Conservation (phyloP, 2,329 filamentous ascomycete genomes). For the Alternaria conjuncta region DNA sequence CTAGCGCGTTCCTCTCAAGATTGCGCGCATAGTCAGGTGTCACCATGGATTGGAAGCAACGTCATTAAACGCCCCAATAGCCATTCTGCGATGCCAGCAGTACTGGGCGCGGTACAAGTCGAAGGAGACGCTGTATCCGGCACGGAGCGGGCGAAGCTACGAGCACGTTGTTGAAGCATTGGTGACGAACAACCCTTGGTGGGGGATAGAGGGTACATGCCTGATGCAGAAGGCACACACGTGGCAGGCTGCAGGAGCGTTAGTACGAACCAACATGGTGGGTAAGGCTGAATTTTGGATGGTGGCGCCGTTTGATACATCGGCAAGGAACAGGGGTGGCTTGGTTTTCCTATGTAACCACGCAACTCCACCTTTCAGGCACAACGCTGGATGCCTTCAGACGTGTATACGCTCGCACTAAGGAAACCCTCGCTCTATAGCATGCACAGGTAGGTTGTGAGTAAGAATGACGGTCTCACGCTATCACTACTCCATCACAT, state of each 20-base stretch:
- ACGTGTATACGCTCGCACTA: background rate
- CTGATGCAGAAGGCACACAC: slow-evolving; percentile 28
- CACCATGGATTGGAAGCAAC: background rate
- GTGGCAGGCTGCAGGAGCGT: slow-evolving; percentile 41
- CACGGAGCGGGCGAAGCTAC: background rate
- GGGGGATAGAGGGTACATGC: background rate
- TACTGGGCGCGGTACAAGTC: slow-evolving; percentile 7
- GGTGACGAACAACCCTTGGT: background rate
- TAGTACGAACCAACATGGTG: slow-evolving; percentile 32
- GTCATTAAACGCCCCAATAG: background rate
- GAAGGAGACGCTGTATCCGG: background rate
- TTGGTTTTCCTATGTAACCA: background rate
- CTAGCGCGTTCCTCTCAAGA: slow-evolving; percentile 14
- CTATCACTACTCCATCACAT: background rate
- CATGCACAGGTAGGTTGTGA: background rate
- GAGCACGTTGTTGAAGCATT: background rate
- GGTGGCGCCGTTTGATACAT: slow-evolving; percentile 11
- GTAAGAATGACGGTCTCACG: background rate
- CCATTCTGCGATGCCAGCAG: slow-evolving; percentile 3
- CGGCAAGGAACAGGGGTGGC: background rate
- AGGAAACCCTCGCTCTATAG: background rate
- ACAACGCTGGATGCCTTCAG: background rate
- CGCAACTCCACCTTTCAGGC: background rate
- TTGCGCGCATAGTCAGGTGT: slow-evolving; percentile 4
- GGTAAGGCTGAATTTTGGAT: slow-evolving; percentile 43